A percentile compares a stretch with the other conserved stretches of the same genome.
Conservation (phyloP, 345 rosid genomes). For the Hibiscus trionum region DNA sequence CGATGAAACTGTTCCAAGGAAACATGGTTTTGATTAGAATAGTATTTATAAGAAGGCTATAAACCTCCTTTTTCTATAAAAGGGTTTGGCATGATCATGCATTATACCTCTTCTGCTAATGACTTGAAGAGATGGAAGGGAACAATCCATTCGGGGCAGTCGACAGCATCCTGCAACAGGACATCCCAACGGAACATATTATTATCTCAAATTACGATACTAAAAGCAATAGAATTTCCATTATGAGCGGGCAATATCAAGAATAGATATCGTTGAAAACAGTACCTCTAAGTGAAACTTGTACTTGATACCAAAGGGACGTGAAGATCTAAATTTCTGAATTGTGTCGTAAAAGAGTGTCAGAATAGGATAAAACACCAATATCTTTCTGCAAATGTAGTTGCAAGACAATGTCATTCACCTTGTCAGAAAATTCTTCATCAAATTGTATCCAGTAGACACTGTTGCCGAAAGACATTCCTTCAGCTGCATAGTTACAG, state of each 20-base stretch:
- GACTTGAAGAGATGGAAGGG: constrained; percentile 83
- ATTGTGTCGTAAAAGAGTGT: constrained; percentile 19
- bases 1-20: not conserved
- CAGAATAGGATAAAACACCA: not conserved
- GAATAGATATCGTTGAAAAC: not conserved
- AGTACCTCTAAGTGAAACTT: constrained; percentile 89
- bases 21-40: not conserved
- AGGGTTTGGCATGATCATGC: not conserved
- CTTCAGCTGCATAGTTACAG: constrained; percentile 60
- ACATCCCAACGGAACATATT: not conserved
- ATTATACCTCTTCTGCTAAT: constrained; percentile 84
- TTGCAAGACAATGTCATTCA: constrained; percentile 12
- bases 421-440: constrained; percentile 76
- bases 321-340: constrained; percentile 78
- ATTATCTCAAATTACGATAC: not conserved
- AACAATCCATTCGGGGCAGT: constrained; percentile 98
- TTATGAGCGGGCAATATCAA: not conserved
- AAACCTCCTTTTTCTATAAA: not conserved
- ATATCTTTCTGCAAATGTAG: not conserved
- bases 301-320: constrained; percentile 80
- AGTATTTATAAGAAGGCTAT: not conserved
- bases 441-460: constrained; percentile 90
- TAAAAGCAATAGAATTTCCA: not conserved
- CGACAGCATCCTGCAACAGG: constrained; percentile 83
- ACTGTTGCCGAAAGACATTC: constrained; percentile 61